These are phyloP conservation scores for Fagus crenata DNA, from an alignment of 306 rosid species.

Conservation along the genomic window DNA sequence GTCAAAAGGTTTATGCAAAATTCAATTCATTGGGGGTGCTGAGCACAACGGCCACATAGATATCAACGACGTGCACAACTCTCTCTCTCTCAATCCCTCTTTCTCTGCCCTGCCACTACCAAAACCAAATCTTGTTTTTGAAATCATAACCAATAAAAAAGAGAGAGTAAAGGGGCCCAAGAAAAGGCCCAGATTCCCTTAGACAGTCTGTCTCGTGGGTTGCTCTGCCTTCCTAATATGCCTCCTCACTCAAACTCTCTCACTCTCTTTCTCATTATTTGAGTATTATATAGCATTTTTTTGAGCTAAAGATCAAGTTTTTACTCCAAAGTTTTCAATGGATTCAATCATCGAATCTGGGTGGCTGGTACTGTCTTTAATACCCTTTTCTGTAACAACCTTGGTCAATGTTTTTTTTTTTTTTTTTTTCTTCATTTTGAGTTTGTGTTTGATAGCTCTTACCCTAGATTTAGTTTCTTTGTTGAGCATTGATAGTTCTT, in stretches of 20 bases:
- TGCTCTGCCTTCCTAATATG: neutral
- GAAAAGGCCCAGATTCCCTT: conserved; percentile 34
- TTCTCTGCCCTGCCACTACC: no score
- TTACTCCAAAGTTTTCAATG: conserved; percentile 31
- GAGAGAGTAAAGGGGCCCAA: neutral
- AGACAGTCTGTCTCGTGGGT: conserved; percentile 48
- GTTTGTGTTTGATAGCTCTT: neutral
- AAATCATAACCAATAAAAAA: neutral
- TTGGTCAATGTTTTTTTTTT: neutral
- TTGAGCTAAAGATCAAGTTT: neutral
- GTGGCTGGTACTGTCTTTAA: conserved; percentile 60
- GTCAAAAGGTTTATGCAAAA: neutral
- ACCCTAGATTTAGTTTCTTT: conserved; percentile 34
- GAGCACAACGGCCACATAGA: neutral
- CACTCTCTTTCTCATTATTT: neutral
- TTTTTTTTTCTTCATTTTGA: neutral
- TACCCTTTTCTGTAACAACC: neutral
- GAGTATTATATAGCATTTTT: conserved; percentile 3
- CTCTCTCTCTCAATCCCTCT: neutral
- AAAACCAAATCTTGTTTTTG: neutral
- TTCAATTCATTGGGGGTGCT: neutral
- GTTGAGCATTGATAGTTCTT: conserved; percentile 22
- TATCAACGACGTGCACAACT: neutral
- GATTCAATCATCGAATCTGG: conserved; percentile 64
- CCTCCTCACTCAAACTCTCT: neutral